Conservation (phyloP, 805 yeast genomes). For the Saccharomycopsis oosterbeekiorum region DNA sequence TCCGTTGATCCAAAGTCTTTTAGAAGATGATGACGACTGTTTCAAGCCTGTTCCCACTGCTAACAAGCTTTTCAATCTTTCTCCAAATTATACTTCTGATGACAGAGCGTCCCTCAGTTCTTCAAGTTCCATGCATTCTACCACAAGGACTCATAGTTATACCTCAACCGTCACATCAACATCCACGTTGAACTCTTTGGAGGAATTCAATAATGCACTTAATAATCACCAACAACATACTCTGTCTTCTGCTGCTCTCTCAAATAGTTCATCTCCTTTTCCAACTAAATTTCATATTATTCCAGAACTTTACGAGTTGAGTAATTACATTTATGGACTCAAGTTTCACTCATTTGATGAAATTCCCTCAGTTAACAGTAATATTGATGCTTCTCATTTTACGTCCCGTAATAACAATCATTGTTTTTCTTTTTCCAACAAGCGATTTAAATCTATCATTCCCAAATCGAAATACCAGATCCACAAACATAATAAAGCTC, state of each 20-base stretch:
- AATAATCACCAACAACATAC: background rate
- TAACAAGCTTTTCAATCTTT: background rate
- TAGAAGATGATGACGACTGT: background rate
- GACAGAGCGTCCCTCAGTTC: background rate
- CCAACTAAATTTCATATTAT: constrained; percentile 23
- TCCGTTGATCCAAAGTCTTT: constrained; percentile 21
- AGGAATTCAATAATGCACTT: background rate
- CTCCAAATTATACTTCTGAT: background rate
- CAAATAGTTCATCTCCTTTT: background rate
- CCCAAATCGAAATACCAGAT: constrained; percentile 43
- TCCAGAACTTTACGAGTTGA: constrained; percentile 46
- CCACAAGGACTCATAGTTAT: constrained; percentile 1
- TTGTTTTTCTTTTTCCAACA: constrained; percentile 80
- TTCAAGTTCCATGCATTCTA: background rate
- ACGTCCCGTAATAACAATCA: constrained; percentile 65
- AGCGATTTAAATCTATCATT: constrained; percentile 49
- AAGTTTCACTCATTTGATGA: constrained; percentile 59
- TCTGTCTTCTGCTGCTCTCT: background rate
- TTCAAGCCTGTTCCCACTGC: background rate
- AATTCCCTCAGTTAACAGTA: background rate
- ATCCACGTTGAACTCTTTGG: constrained; percentile 21
- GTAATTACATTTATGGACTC: constrained; percentile 63
- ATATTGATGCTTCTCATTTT: constrained; percentile 53
- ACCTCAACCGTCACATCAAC: constrained; percentile 26
- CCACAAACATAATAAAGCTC: constrained; percentile 66